These are phyloP conservation scores for Quercus tomentella DNA, from an alignment of 331 rosid species.

Conservation along the genomic window DNA sequence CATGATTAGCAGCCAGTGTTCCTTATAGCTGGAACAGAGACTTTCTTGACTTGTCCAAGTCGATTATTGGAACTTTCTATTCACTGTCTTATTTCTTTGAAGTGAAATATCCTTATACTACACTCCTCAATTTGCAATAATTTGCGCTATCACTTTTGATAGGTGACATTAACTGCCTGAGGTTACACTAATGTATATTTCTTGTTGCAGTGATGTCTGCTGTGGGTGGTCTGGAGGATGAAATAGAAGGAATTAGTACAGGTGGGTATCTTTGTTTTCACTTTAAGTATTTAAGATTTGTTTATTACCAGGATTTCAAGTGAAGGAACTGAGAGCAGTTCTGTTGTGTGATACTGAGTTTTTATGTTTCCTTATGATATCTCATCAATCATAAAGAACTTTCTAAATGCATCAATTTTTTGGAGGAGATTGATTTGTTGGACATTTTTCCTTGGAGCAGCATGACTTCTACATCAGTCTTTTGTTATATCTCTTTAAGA, in stretches of 20 bases:
- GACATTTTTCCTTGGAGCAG: not conserved
- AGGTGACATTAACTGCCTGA: not conserved
- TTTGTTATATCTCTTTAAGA: not conserved
- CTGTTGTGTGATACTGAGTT: not conserved
- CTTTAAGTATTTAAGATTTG: not conserved
- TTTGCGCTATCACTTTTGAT: not conserved
- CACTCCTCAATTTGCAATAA: not conserved
- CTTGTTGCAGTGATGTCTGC: slow-evolving; percentile 82
- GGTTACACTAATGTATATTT: slow-evolving; percentile 2
- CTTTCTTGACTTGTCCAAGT: not conserved
- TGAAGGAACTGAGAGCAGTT: not conserved
- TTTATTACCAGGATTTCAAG: not conserved
- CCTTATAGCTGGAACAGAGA: not conserved
- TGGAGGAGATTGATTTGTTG: not conserved
- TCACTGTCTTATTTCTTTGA: not conserved
- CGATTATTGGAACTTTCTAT: not conserved
- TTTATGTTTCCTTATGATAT: not conserved
- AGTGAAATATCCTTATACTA: not conserved
- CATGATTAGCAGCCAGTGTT: not conserved
- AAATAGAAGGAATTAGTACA: slow-evolving; percentile 63
- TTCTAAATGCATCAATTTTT: not conserved
- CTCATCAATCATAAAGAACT: not conserved
- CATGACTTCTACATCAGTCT: not conserved
- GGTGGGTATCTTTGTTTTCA: slow-evolving; percentile 50
- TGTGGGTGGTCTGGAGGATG: slow-evolving; percentile 79